Base-by-base conservation (phyloP, 108 stramenopile species). In the Pseudonitzschia multistriata region DNA sequence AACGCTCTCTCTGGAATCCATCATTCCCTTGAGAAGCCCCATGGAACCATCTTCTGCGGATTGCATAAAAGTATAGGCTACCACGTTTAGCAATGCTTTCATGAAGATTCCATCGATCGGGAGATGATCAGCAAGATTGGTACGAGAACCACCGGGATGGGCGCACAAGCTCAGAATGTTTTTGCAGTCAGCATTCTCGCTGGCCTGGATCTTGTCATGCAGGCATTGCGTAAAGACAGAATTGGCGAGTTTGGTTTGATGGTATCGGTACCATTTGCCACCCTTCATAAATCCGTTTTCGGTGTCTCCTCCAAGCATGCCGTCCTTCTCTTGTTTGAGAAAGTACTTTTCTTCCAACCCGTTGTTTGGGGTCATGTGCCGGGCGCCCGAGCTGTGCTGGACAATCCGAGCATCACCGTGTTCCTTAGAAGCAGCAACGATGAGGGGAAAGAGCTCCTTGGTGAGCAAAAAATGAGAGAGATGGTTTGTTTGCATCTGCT, bases 191-290 rank as follows among this genome's bases (percentile, higher is more conserved):
- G n/a, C 13, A 28, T 57, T 29, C 6, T 27, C 24, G 17, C 56
- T 33, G 7, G 24, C 28, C 10, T 24, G 0, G 27, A 86, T 62
- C 54, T 75, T 77, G 34, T 80, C 52, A 55, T 77, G 68, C 1
- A 89, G 72, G 17, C 55, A 81, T 31, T 72, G 65, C 19, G 71
- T 74, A 63, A 84, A 86, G 3, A 82, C 77, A 4, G 81, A 59
- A 56, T 89, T 89, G 28, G 88, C 84, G 14, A 89, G 69, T 52
- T 89, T 86, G 24, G 79, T 72, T 61, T 86, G 88, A 36, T 22
- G 40, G 74, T 87, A 87, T 7, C 86, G 69, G n/a, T 59, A 48
- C 59, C 61, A 83, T 14, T 67, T 64, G 24, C 48, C 66, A 22
- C 68, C 52, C 19, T 45, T 3, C 7, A 62, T 49, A n/a, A n/a